Evolutionary conservation across 1,139 yeast genomes (phyloP).

Genomic region (Suhomyces bolitotheri): DNA sequence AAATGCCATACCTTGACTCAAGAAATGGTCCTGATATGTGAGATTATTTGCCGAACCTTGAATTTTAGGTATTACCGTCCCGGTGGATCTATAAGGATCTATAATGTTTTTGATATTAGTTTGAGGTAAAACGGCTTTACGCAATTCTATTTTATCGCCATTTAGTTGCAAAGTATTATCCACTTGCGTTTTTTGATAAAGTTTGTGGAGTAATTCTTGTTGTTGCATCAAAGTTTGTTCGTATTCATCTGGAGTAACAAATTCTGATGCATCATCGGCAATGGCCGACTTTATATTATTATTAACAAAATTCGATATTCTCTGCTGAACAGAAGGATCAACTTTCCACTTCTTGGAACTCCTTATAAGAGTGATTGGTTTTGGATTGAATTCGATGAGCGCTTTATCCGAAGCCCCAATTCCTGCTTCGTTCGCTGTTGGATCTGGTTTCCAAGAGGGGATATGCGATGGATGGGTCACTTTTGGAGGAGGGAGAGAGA

Average conservation of each 20-base stretch:
- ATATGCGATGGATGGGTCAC: constrained; percentile 80
- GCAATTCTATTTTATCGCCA: constrained; percentile 45
- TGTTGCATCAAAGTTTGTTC: constrained; percentile 36
- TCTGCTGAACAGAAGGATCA: constrained; percentile 34
- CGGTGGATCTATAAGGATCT: constrained; percentile 43
- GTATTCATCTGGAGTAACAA: constrained; percentile 38
- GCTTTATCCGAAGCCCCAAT: constrained; percentile 40
- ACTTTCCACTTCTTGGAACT: constrained; percentile 20
- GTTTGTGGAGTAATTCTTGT: constrained; percentile 26
- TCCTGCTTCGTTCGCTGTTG: constrained; percentile 39
- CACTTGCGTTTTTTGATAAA: constrained; percentile 33
- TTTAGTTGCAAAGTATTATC: constrained; percentile 43
- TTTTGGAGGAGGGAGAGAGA: constrained; percentile 55
- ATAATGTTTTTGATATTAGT: constrained; percentile 39
- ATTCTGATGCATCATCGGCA: constrained; percentile 43
- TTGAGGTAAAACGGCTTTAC: constrained; percentile 50
- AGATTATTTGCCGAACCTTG: constrained; percentile 45
- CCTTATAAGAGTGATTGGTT: constrained; percentile 28
- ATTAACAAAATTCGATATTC: constrained; percentile 55
- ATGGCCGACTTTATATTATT: constrained; percentile 47
- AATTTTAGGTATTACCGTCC: constrained; percentile 39
- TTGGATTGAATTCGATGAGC: constrained; percentile 32
- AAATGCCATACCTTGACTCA: constrained; percentile 73
- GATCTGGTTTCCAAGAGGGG: constrained; percentile 58
- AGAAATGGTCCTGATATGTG: constrained; percentile 69